Conservation (phyloP, 1,284 basidiomycete genomes). For the Pascua guehoae region DNA sequence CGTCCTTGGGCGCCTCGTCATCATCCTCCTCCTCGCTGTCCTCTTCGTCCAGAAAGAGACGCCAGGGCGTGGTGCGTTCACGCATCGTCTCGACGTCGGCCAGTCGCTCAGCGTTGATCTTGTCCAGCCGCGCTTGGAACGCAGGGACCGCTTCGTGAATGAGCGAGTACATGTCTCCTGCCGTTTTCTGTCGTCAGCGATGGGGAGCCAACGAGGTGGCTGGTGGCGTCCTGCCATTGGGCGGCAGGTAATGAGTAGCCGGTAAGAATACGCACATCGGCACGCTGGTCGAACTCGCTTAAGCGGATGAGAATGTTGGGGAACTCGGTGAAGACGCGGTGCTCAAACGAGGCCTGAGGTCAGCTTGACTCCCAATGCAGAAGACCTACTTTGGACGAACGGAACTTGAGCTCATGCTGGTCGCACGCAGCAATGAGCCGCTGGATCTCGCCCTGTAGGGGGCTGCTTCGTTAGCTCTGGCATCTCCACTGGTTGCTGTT, state of each 20-base stretch:
- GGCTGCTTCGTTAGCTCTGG: conserved; percentile 15
- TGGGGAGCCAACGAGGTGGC: no score
- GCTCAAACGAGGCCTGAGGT: conserved; percentile 37
- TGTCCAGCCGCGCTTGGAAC: conserved; percentile 20
- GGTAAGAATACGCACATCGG: conserved; percentile 28
- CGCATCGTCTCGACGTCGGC: conserved; percentile 35
- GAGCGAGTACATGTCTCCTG: conserved; percentile 19
- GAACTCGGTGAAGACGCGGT: conserved; percentile 37
- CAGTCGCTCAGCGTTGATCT: conserved; percentile 19
- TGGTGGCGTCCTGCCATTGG: no score
- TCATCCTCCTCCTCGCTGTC: not conserved
- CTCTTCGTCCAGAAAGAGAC: conserved; percentile 20
- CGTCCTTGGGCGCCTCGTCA: not conserved
- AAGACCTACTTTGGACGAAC: conserved; percentile 30
- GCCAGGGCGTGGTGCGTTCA: conserved; percentile 38
- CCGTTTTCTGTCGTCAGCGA: conserved; percentile 18
- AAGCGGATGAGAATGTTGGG: conserved; percentile 26
- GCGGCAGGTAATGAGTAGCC: not conserved
- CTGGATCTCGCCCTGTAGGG: conserved; percentile 36
- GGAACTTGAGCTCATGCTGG: conserved; percentile 39
- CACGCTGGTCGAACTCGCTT: conserved; percentile 30
- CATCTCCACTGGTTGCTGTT: not conserved
- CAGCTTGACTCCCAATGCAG: not conserved
- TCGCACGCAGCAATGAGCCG: conserved; percentile 31
- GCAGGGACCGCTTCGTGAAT: conserved; percentile 19